Conservation (phyloP, 768 basidiomycete species). For the Tulasnella sp. region DNA sequence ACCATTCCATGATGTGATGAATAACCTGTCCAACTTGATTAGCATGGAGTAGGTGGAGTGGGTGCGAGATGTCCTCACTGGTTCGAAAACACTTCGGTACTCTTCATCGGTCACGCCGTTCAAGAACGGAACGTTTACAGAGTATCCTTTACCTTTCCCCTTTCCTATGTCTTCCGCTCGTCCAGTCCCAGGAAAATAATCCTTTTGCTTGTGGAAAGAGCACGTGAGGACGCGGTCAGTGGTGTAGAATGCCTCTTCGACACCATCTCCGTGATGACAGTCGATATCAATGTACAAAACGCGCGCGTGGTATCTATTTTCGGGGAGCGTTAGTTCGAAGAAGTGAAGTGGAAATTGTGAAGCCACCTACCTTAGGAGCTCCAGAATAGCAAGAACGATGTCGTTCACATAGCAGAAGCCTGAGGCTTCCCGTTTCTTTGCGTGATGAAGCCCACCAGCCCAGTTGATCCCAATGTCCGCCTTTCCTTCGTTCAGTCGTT, state of each 20-base stretch:
- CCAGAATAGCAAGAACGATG: slow-evolving; percentile 89
- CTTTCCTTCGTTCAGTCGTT: slow-evolving; percentile 64
- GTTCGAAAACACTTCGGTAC: slow-evolving; percentile 82
- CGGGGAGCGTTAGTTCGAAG: slow-evolving; percentile 52
- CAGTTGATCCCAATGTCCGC: slow-evolving; percentile 86
- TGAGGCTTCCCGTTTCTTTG: slow-evolving; percentile 96
- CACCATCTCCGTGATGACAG: slow-evolving; percentile 97
- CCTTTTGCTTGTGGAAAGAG: slow-evolving; percentile 95
- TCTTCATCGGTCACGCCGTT: slow-evolving; percentile 91
- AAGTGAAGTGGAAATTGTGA: neutral
- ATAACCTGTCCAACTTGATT: slow-evolving; percentile 46
- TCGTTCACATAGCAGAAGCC: slow-evolving; percentile 99
- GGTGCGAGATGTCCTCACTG: slow-evolving; percentile 40
- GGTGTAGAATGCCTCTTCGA: slow-evolving; percentile 97
- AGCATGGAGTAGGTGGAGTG: neutral
- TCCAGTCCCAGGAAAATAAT: slow-evolving; percentile 86
- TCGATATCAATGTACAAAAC: slow-evolving; percentile 98
- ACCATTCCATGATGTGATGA: slow-evolving; percentile 75
- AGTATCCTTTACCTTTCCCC: slow-evolving; percentile 74
- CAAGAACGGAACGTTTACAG: slow-evolving; percentile 85
- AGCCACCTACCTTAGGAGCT: slow-evolving; percentile 62
- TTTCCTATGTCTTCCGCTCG: slow-evolving; percentile 78
- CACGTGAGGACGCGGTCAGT: slow-evolving; percentile 96
- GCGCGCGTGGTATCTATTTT: slow-evolving; percentile 68
- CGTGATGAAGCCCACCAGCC: slow-evolving; percentile 98